Conservation (phyloP, 2,329 filamentous ascomycete genomes). For the Cordyceps militaris region DNA sequence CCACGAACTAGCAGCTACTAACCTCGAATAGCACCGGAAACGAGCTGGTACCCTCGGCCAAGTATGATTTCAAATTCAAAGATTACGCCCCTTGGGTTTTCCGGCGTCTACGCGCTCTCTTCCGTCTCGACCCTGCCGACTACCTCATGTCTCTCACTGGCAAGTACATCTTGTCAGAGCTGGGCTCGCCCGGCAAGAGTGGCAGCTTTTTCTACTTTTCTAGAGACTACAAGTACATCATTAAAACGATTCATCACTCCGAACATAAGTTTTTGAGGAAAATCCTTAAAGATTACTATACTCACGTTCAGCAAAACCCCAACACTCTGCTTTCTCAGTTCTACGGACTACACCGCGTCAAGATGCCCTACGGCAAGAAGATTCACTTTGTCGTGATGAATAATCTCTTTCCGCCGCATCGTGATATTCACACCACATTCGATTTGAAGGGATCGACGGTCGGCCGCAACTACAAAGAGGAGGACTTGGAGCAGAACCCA, state of each 20-base stretch:
- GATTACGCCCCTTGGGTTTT: slow-evolving; percentile 99
- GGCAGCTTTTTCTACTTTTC: slow-evolving; percentile 99
- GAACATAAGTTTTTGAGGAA: slow-evolving; percentile 85
- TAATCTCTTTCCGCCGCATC: slow-evolving; percentile 94
- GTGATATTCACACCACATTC: slow-evolving; percentile 95
- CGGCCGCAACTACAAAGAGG: slow-evolving; percentile 84
- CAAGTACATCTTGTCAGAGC: slow-evolving; percentile 96
- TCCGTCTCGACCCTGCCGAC: slow-evolving; percentile 90
- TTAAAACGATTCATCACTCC: slow-evolving; percentile 96
- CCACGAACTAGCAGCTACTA: slow-evolving; percentile 6
- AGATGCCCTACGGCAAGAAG: slow-evolving; percentile 96
- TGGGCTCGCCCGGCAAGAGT: slow-evolving; percentile 95
- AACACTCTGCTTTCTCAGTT: slow-evolving; percentile 97
- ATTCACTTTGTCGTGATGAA: slow-evolving; percentile 99
- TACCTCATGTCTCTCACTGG: slow-evolving; percentile 97
- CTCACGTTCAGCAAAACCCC: slow-evolving; percentile 85
- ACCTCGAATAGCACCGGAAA: slow-evolving; percentile 66
- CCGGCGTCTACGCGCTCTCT: slow-evolving; percentile 78
- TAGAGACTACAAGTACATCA: slow-evolving; percentile 99
- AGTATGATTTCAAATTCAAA: slow-evolving; percentile 99
- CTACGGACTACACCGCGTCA: slow-evolving; percentile 93
- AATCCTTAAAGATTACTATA: slow-evolving; percentile 85
- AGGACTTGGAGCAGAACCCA: slow-evolving; percentile 80
- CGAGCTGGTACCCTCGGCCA: slow-evolving; percentile 92
- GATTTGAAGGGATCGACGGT: slow-evolving; percentile 95